A percentile compares a stretch with the other conserved stretches of the same genome.
Conservation (phyloP, 179 eudicot genomes). For the Camellia oleifera region DNA sequence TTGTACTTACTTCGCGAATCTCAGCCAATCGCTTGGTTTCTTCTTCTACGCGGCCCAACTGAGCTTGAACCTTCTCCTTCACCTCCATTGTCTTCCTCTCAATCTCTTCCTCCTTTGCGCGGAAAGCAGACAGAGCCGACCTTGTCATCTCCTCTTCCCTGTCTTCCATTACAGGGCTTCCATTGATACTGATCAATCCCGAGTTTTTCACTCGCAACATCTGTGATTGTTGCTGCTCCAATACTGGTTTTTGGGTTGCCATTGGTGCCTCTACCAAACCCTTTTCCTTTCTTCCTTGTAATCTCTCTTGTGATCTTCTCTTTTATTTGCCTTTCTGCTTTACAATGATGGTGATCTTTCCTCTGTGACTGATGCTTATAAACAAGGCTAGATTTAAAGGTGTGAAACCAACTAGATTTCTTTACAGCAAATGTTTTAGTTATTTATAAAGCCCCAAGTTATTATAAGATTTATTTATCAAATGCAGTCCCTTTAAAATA, state of each 20-base stretch:
- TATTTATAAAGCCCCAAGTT: too few relatives aligned
- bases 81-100: constrained; percentile 77
- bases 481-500: too few relatives aligned
- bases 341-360: constrained; percentile 22
- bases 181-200: constrained; percentile 33
- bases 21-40: constrained; percentile 81
- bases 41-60: constrained; percentile 74
- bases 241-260: constrained; percentile 24
- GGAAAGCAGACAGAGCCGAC: constrained; percentile 61
- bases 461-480: too few relatives aligned
- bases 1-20: constrained; percentile 64
- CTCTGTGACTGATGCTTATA: constrained; percentile 26
- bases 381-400: constrained; percentile 29
- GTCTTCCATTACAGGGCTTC: constrained; percentile 38
- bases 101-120: constrained; percentile 81
- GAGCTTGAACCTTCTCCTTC: constrained; percentile 63
- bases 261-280: constrained; percentile 19
- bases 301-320: constrained; percentile 2
- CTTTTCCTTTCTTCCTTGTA: background rate
- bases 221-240: constrained; percentile 31
- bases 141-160: constrained; percentile 67
- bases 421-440: constrained; percentile 13
- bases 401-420: constrained; percentile 17
- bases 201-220: constrained; percentile 37
- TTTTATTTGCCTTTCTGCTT: constrained; percentile 12